These are phyloP conservation scores for Tulasnella sp. DNA, from an alignment of 768 basidiomycete genomes.

Conservation along the genomic window DNA sequence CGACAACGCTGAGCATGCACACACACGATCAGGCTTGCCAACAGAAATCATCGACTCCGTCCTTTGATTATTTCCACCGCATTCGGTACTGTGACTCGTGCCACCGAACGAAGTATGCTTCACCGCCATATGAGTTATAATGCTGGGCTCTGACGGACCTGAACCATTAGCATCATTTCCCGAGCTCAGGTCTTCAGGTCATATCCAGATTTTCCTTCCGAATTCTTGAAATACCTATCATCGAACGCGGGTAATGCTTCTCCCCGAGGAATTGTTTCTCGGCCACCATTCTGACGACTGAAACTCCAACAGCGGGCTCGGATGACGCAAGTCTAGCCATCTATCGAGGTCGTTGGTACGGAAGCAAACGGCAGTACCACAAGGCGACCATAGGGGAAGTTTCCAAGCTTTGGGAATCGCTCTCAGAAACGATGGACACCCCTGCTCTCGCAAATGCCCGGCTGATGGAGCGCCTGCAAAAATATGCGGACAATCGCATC, in stretches of 20 bases:
- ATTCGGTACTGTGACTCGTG: neutral
- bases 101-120: neutral
- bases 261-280: neutral
- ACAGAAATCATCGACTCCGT: neutral
- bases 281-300: neutral
- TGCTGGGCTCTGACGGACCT: neutral
- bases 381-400: neutral
- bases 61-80: neutral
- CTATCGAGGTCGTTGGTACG: neutral
- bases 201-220: neutral
- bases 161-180: neutral
- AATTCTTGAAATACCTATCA: neutral
- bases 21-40: neutral
- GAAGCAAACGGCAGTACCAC: neutral
- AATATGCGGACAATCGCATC: neutral
- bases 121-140: neutral
- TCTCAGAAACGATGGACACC: neutral
- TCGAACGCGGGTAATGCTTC: neutral
- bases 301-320: neutral
- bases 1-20: neutral
- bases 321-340: neutral
- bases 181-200: neutral
- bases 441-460: neutral
- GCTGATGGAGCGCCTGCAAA: neutral
- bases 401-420: neutral